Conservation (phyloP, 108 stramenopile genomes). For the Bacterosira constricta region DNA sequence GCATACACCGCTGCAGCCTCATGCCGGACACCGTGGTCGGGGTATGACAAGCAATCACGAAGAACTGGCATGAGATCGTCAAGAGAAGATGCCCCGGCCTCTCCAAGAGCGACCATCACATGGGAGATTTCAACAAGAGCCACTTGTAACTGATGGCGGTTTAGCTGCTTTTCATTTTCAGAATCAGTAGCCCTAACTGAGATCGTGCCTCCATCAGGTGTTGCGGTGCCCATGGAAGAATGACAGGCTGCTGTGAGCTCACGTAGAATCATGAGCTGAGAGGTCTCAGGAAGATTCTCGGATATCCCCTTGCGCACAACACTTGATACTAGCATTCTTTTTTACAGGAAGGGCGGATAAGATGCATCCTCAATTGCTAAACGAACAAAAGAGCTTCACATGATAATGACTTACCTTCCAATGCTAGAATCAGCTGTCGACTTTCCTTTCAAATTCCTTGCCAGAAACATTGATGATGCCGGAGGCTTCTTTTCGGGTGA, state of each 20-base stretch:
- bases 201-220: constrained; percentile 26
- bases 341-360: no score
- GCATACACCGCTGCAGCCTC: constrained; percentile 79
- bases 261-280: constrained; percentile 66
- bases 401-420: constrained; percentile 42
- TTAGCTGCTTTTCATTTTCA: constrained; percentile 39
- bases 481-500: constrained; percentile 37
- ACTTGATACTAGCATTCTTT: constrained; percentile 48
- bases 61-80: constrained; percentile 67
- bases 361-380: neutral
- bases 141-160: constrained; percentile 79
- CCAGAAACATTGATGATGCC: constrained; percentile 51
- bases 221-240: constrained; percentile 11
- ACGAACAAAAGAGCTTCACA: neutral
- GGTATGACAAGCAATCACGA: constrained; percentile 58
- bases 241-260: constrained; percentile 57
- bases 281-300: constrained; percentile 70
- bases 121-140: constrained; percentile 84
- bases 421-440: constrained; percentile 76
- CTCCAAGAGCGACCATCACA: constrained; percentile 66
- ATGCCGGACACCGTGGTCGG: constrained; percentile 82
- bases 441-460: constrained; percentile 41
- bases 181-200: constrained; percentile 14
- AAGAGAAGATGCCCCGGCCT: constrained; percentile 68
- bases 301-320: constrained; percentile 77